phyloP scores from a whole-genome alignment of 768 basidiomycete species.

The Russula emetica region DNA sequence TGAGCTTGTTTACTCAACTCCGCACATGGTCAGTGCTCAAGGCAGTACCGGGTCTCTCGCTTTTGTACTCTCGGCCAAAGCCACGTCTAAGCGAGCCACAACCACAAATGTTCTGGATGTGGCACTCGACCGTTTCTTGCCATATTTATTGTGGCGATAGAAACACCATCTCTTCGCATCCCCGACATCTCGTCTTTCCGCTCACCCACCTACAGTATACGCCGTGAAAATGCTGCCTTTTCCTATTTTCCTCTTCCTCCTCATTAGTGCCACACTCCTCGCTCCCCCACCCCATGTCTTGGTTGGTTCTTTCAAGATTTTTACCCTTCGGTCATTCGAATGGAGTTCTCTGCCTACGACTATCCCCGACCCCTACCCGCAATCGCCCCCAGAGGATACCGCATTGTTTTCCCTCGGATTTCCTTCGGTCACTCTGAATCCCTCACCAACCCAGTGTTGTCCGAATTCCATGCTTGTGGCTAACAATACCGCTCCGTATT shows the following conservation, averaged over 20 bases:
- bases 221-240: conserved; percentile 14
- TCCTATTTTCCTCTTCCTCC: conserved; percentile 15
- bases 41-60: neutral
- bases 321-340: neutral
- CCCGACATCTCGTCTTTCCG: neutral
- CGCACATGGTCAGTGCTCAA: conserved; percentile 6
- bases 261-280: conserved; percentile 13
- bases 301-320: conserved; percentile 5
- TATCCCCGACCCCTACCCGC: neutral
- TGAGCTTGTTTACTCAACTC: conserved; percentile 15
- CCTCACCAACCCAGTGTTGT: neutral
- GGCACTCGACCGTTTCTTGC: neutral
- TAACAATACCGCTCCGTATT: neutral
- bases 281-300: conserved; percentile 7
- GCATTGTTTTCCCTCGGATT: neutral
- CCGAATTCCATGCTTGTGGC: neutral
- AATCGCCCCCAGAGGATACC: neutral
- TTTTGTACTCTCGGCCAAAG: conserved; percentile 7
- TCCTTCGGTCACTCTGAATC: neutral
- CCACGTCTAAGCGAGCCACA: conserved; percentile 13
- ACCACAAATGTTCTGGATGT: conserved; percentile 15
- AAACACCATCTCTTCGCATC: neutral
- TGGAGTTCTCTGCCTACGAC: neutral
- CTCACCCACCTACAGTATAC: neutral
- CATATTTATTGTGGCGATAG: conserved; percentile 16